These are phyloP conservation scores for Apophysomyces sp. DNA, from an alignment of 371 early-diverging fungal species.

Conservation along the genomic window DNA sequence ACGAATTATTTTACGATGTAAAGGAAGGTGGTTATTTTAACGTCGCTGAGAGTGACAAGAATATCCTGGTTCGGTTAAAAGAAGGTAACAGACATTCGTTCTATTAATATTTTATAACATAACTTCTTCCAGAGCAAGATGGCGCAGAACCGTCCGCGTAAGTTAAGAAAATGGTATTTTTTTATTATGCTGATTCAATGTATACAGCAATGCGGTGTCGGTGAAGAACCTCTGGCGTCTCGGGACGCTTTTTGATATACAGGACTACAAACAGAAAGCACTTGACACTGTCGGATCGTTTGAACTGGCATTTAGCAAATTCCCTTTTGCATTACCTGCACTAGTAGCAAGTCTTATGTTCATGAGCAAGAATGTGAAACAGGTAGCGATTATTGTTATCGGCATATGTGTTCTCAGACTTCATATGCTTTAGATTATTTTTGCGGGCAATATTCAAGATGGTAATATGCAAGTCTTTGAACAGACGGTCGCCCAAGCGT, in stretches of 20 bases:
- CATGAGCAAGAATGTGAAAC: slow-evolving; percentile 37
- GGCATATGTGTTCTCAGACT: background rate
- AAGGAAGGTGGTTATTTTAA: slow-evolving; percentile 56
- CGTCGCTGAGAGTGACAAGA: slow-evolving; percentile 38
- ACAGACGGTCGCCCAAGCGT: slow-evolving; percentile 22
- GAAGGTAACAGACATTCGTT: slow-evolving; percentile 40
- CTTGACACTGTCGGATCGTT: slow-evolving; percentile 32
- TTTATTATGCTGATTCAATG: background rate
- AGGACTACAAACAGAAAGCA: slow-evolving; percentile 26
- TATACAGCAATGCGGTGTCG: slow-evolving; percentile 41
- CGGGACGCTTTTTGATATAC: slow-evolving; percentile 28
- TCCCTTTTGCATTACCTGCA: slow-evolving; percentile 44
- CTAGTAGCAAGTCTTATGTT: slow-evolving; percentile 38
- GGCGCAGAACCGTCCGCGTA: slow-evolving; percentile 67
- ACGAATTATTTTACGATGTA: slow-evolving; percentile 59
- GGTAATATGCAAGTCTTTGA: slow-evolving; percentile 19
- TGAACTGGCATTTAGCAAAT: slow-evolving; percentile 21
- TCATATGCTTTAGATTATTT: slow-evolving; percentile 28
- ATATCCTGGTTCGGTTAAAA: slow-evolving; percentile 58
- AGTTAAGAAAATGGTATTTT: background rate
- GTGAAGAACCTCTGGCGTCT: slow-evolving; percentile 42
- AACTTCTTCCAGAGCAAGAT: slow-evolving; percentile 51
- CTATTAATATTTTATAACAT: background rate
- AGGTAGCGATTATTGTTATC: background rate
- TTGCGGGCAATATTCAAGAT: slow-evolving; percentile 28